These are phyloP conservation scores for Stygiomarasmius scandens DNA, from an alignment of 1,284 basidiomycete species.

Conservation along the genomic window DNA sequence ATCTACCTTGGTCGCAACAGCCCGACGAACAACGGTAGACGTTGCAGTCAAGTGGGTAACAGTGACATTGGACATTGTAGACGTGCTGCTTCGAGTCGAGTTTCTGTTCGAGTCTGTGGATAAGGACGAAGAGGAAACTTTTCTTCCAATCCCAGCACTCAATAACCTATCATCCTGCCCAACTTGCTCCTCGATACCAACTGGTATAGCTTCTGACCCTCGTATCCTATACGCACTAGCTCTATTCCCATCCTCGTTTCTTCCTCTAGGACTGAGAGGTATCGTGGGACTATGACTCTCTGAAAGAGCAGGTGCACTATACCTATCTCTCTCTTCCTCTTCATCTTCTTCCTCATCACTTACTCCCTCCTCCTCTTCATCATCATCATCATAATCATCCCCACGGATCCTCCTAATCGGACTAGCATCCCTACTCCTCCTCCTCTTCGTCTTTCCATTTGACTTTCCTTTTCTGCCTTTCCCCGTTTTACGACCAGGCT, in stretches of 20 bases:
- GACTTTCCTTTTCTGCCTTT: no score
- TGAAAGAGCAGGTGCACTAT: conserved; percentile 34
- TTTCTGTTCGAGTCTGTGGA: conserved; percentile 42
- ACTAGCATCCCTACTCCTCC: conserved; percentile 4
- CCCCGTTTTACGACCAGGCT: not conserved
- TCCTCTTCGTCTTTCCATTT: no score
- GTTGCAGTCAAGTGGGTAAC: conserved; percentile 42
- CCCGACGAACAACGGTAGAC: conserved; percentile 41
- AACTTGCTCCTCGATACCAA: conserved; percentile 12
- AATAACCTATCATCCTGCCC: conserved; percentile 21
- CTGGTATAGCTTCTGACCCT: conserved; percentile 2
- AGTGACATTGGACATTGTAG: conserved; percentile 48
- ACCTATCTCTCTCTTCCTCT: conserved; percentile 9
- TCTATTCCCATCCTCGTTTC: conserved; percentile 4
- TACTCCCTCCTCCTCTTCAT: not conserved
- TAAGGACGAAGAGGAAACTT: conserved; percentile 1
- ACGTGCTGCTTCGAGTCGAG: conserved; percentile 50
- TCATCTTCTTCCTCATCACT: conserved; percentile 8
- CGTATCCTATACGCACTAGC: conserved; percentile 9
- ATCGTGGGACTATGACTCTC: conserved; percentile 39
- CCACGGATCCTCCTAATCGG: conserved; percentile 11
- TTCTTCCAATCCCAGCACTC: conserved; percentile 14
- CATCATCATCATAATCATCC: conserved; percentile 8
- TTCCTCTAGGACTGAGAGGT: conserved; percentile 33
- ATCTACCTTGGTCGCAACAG: conserved; percentile 49